These are phyloP conservation scores for Salix exigua DNA, from an alignment of 345 rosid species.

Conservation along the genomic window DNA sequence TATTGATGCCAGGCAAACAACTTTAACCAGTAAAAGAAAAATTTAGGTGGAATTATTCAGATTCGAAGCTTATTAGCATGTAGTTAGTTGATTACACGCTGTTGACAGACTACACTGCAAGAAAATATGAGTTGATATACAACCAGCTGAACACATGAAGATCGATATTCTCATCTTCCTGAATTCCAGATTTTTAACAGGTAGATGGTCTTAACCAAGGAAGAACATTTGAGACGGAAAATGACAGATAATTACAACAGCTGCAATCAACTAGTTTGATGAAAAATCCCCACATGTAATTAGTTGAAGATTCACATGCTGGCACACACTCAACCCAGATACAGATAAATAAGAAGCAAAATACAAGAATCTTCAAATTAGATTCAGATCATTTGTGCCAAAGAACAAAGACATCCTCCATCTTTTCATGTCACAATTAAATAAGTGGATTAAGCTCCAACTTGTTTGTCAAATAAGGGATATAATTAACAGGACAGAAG, in stretches of 20 bases:
- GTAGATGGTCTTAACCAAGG: neutral
- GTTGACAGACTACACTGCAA: neutral
- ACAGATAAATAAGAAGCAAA: neutral
- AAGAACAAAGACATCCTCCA: neutral
- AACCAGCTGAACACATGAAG: constrained; percentile 3
- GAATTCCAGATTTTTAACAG: neutral
- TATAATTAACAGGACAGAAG: constrained; percentile 5
- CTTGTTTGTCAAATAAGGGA: constrained; percentile 3
- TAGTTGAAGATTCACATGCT: neutral
- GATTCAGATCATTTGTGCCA: constrained; percentile 6
- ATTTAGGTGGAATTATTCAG: neutral
- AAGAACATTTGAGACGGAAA: neutral
- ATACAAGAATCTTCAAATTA: constrained; percentile 15
- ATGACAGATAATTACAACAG: neutral
- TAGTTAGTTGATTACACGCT: neutral
- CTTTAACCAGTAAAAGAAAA: neutral
- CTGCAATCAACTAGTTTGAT: neutral
- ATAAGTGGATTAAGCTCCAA: neutral
- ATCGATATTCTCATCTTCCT: constrained; percentile 3
- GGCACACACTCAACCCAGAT: neutral
- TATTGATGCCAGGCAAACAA: neutral
- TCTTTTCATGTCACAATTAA: constrained; percentile 8
- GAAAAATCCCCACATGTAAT: neutral
- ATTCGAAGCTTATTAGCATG: neutral
- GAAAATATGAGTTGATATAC: neutral